Base-by-base conservation (phyloP, 2,329 filamentous ascomycete species). In the Ophiostoma novo-ulmi region DNA sequence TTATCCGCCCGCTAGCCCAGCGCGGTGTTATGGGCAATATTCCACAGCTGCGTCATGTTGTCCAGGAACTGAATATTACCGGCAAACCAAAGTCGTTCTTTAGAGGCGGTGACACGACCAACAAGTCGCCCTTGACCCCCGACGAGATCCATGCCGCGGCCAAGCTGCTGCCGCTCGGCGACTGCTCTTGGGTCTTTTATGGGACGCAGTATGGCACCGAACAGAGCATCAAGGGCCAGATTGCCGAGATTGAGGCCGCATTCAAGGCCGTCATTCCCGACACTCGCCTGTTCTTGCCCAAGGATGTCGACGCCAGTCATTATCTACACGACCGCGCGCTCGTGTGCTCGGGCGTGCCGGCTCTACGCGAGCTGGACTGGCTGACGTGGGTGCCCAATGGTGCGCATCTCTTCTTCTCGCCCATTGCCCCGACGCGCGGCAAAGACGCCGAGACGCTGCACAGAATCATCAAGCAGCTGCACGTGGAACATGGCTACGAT, bases 321-420 rank as follows among this genome's bases (percentile, higher is more conserved):
- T 79, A 80, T 72, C 73, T 82, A 66, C 77, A 79, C 74, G 75
- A 79, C 72, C 75, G 80, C 72, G 74, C 75, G 35, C 73, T 75
- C n/a, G 77, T 81, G 44, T 78, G 78, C 74, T 75, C 76, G 52
- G 76, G 79, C 13, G 74, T 77, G 7, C 80, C 80, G 2, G 76
- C 77, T 2, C 75, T 81, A 22, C 77, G 78, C 65, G 81, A 82
- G 74, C 74, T 82, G 35, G 75, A 78, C 48, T 80, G 79, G 79
- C 76, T 80, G 22, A 82, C 84, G 75, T 87, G 84, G 84, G 75
- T 82, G 8, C 83, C 83, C 3, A 86, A 86, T 74, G 84, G 81
- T 7, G 78, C 79, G 1, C 81, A 83, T 71, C 76, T 82, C 13
- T 79, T 83, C 78, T 87, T 86, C 77, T 81, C 80, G 5, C 84